Base-by-base conservation (phyloP, 2,329 filamentous ascomycete species). In the Huntiella moniliformis region DNA sequence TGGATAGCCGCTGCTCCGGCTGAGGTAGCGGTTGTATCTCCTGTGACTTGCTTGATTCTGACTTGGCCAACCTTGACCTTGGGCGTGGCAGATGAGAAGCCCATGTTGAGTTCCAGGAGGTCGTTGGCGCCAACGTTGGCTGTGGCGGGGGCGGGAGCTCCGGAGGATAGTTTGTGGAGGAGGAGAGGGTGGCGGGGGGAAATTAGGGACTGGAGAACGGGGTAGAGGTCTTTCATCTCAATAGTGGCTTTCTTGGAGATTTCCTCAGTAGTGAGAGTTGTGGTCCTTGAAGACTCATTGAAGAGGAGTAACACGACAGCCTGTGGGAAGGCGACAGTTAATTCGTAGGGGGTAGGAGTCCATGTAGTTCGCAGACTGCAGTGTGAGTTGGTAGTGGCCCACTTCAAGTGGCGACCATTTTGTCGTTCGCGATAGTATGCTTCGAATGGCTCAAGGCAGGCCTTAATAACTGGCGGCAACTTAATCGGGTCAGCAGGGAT, bases 51-150 rank as follows among this genome's bases (percentile, higher is more conserved):
- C 28, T 45, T 45, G n/a, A 35, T 91, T 32, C 22, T 31, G 54
- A 98, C 91, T 63, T 95, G 88, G 64, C 96, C 98, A 67, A 98
- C 95, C 67, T 98, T 98, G 64, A 98, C 79, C 47, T 86, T 77
- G 61, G 83, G 82, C 61, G 91, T 93, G 15, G 78, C 71, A 57
- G 95, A 81, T 2, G 66, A 66, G 61, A 98, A 98, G 12, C 60
- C 59, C 38, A 70, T 62, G 63, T 95, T 95, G 56, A 93, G 78
- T 0, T 74, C 75, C 56, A 98, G 98, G 0, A 78, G 82, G 62
- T 98, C 92, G 0, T 74, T 83, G 1, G 67, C 57, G 49, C 73
- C 71, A 53, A 98, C 77, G 0, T 98, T 87, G 46, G 79, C 76
- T 44, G 83, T 80, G 60, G 83, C 86, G 33, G 91, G 91, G 51